These are phyloP conservation scores for Metschnikowia drakensbergensis DNA, from an alignment of 805 yeast genomes.

Conservation along the genomic window DNA sequence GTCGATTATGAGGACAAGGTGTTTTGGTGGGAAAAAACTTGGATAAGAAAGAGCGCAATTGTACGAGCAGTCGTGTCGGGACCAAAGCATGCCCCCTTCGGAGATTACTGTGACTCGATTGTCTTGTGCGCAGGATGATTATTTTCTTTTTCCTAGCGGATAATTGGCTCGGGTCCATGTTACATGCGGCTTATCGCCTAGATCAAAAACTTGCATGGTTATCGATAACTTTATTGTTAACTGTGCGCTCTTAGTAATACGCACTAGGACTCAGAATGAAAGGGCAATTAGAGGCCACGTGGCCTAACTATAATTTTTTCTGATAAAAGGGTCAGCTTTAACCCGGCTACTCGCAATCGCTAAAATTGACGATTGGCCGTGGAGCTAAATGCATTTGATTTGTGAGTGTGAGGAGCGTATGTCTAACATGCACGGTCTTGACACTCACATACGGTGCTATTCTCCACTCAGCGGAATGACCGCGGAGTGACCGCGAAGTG, in stretches of 20 bases:
- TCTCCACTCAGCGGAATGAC: too few species aligned
- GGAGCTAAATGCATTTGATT: neutral
- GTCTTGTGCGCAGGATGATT: neutral
- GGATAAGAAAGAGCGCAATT: slow-evolving; percentile 4
- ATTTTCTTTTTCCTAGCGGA: neutral
- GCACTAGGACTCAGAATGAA: neutral
- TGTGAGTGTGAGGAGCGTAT: too few species aligned
- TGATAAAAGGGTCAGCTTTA: neutral
- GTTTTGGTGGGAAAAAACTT: neutral
- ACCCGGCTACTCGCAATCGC: neutral
- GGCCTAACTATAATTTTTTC: neutral
- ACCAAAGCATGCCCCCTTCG: neutral
- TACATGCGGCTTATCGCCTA: neutral
- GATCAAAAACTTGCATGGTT: neutral
- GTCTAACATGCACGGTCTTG: neutral
- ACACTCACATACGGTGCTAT: neutral
- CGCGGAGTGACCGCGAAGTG: too few species aligned
- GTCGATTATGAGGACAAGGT: slow-evolving; percentile 1
- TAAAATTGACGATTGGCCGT: neutral
- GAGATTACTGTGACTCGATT: neutral
- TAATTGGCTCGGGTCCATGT: neutral
- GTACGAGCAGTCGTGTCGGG: neutral
- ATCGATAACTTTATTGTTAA: neutral
- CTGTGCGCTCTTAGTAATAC: neutral
- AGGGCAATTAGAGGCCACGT: neutral